Conservation (phyloP, 2,329 filamentous ascomycete species). For the Beauveria medogensis region DNA sequence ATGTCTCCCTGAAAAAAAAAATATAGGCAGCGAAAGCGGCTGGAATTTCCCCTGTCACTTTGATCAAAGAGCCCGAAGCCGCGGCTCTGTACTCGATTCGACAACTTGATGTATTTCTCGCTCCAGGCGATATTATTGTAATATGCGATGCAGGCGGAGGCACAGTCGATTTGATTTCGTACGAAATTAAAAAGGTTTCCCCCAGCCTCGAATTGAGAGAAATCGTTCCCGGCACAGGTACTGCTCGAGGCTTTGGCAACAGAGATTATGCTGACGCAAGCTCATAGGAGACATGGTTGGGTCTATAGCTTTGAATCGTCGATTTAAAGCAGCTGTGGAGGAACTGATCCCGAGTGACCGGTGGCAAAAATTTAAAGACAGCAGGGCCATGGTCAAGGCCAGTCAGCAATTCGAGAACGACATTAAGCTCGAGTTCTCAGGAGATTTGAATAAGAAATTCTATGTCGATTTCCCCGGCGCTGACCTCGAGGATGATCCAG, state of each 20-base stretch:
- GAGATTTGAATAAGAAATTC: slow-evolving; percentile 10
- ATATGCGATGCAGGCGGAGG: slow-evolving; percentile 22
- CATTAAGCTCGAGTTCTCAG: slow-evolving; percentile 16
- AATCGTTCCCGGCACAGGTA: slow-evolving; percentile 19
- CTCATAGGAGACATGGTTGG: slow-evolving; percentile 18
- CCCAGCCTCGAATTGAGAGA: slow-evolving; percentile 18
- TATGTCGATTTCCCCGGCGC: slow-evolving; percentile 17
- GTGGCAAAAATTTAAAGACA: slow-evolving; percentile 10
- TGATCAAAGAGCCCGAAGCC: slow-evolving; percentile 17
- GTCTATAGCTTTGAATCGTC: slow-evolving; percentile 17
- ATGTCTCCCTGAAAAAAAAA: background rate
- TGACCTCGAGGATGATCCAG: slow-evolving; percentile 13
- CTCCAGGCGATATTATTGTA: slow-evolving; percentile 14
- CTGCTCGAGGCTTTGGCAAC: background rate
- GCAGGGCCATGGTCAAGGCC: slow-evolving; percentile 11
- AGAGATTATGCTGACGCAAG: background rate
- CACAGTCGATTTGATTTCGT: slow-evolving; percentile 25
- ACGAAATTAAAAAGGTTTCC: slow-evolving; percentile 18
- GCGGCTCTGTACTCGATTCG: slow-evolving; percentile 14
- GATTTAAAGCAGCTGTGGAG: slow-evolving; percentile 15
- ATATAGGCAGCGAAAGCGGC: slow-evolving; percentile 13
- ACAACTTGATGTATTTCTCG: slow-evolving; percentile 5
- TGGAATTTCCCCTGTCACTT: slow-evolving; percentile 12
- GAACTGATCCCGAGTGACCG: slow-evolving; percentile 14
- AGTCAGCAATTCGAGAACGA: slow-evolving; percentile 15